Conservation (phyloP, 2,329 filamentous ascomycete genomes). For the Claviceps sorghi region DNA sequence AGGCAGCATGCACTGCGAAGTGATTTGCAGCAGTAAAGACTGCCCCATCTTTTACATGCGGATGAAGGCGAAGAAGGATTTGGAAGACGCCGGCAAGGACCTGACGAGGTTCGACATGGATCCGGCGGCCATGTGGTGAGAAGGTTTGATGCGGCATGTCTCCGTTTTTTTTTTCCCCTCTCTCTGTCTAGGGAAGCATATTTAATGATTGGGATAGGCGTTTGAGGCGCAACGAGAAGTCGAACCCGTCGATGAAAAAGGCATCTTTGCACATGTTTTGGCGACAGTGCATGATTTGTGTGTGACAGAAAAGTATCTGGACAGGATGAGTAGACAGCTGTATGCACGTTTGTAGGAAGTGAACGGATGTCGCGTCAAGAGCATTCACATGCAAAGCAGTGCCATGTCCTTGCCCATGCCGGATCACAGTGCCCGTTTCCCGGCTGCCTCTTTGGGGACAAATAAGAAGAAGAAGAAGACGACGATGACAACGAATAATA, state of each 20-base stretch:
- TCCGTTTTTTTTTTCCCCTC: neutral
- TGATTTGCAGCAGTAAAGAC: constrained; percentile 58
- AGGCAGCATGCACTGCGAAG: constrained; percentile 87
- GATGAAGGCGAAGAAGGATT: constrained; percentile 99
- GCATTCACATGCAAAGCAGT: too few species aligned
- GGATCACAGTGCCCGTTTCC: too few species aligned
- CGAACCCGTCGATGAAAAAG: neutral
- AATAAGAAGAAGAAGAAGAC: too few species aligned
- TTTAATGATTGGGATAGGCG: neutral
- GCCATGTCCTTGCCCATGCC: too few species aligned
- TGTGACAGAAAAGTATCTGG: neutral
- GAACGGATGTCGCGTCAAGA: too few species aligned
- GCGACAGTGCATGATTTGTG: neutral
- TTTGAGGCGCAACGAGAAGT: neutral
- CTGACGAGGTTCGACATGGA: constrained; percentile 80
- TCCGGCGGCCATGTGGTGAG: constrained; percentile 47
- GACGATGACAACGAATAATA: too few species aligned
- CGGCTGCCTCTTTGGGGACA: too few species aligned
- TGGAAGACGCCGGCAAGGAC: constrained; percentile 89
- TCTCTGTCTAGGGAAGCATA: neutral
- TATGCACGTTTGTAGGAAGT: too few species aligned
- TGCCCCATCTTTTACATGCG: constrained; percentile 87
- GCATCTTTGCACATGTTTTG: neutral
- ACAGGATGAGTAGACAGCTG: too few species aligned
- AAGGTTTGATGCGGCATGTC: neutral